Conservation (phyloP, 2,329 filamentous ascomycete genomes). For the Fusarium caatingaense region DNA sequence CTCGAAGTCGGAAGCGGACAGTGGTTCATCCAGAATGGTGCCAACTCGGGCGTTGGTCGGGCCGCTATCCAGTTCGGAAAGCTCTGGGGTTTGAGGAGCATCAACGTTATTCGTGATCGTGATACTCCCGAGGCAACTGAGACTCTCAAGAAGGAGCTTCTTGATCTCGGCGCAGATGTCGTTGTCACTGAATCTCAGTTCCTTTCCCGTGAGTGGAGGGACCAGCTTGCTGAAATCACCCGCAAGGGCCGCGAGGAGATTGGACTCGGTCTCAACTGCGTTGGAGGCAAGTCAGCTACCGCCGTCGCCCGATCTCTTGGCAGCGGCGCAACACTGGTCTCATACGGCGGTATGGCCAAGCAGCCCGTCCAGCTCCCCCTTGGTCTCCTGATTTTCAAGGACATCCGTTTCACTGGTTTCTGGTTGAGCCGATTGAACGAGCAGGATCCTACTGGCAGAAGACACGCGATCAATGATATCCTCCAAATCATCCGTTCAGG, state of each 20-base stretch:
- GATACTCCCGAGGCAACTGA: conserved; percentile 72
- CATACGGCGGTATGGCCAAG: conserved; percentile 95
- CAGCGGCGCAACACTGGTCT: conserved; percentile 80
- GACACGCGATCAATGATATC: conserved; percentile 85
- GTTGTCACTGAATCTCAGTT: conserved; percentile 69
- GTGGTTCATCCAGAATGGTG: conserved; percentile 98
- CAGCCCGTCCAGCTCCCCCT: conserved; percentile 86
- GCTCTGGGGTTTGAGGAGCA: conserved; percentile 88
- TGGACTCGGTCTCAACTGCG: conserved; percentile 88
- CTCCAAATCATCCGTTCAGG: conserved; percentile 78
- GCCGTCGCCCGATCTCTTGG: conserved; percentile 80
- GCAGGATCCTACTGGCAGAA: conserved; percentile 77
- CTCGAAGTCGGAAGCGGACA: conserved; percentile 68
- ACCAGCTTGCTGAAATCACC: conserved; percentile 73
- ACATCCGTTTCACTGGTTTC: conserved; percentile 89
- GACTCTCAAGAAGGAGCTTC: conserved; percentile 64
- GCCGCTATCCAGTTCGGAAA: conserved; percentile 89
- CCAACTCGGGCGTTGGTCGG: conserved; percentile 91
- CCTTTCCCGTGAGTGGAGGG: conserved; percentile 68
- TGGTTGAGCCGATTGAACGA: conserved; percentile 95
- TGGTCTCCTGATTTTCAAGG: conserved; percentile 91
- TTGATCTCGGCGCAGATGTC: conserved; percentile 65
- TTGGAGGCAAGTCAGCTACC: conserved; percentile 87
- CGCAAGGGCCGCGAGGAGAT: conserved; percentile 77
- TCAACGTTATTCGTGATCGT: conserved; percentile 87